Conservation (phyloP, 2,329 filamentous ascomycete species). For the Penicillium olsonii region DNA sequence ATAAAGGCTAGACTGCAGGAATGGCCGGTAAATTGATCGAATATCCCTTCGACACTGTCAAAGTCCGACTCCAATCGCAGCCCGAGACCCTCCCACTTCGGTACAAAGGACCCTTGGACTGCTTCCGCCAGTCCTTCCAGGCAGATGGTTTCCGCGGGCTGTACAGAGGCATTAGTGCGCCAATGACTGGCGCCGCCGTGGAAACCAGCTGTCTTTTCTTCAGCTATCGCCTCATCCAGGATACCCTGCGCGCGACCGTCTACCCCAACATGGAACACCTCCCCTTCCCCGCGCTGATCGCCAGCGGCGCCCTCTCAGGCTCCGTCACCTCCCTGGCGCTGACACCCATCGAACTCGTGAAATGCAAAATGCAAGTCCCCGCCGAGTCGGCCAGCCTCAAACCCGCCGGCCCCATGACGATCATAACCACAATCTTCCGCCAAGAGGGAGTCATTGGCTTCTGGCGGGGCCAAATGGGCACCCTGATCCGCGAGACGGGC, state of each 20-base stretch:
- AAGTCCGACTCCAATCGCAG: conserved; percentile 96
- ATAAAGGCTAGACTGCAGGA: conserved; percentile 62
- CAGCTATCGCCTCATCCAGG: conserved; percentile 71
- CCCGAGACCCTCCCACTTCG: conserved; percentile 77
- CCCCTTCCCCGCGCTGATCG: conserved; percentile 72
- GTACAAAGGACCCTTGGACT: conserved; percentile 87
- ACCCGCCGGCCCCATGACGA: conserved; percentile 64
- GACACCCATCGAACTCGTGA: conserved; percentile 94
- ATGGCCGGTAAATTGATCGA: conserved; percentile 94
- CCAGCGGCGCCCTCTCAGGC: conserved; percentile 82
- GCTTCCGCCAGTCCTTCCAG: conserved; percentile 82
- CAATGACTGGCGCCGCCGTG: conserved; percentile 83
- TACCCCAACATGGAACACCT: conserved; percentile 60
- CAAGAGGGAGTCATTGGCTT: conserved; percentile 83
- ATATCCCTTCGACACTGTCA: conserved; percentile 98
- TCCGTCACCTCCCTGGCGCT: conserved; percentile 87
- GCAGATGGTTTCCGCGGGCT: conserved; percentile 78
- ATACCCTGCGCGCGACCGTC: conserved; percentile 65
- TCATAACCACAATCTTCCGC: conserved; percentile 78
- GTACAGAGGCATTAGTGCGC: conserved; percentile 91
- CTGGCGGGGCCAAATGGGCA: conserved; percentile 94
- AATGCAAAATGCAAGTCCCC: conserved; percentile 95
- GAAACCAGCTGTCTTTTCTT: conserved; percentile 94
- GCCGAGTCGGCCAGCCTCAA: conserved; percentile 39
- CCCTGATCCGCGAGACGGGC: conserved; percentile 88